phyloP scores from a whole-genome alignment of 2,329 filamentous ascomycete genomes.

The Cladophialophora immunda region DNA sequence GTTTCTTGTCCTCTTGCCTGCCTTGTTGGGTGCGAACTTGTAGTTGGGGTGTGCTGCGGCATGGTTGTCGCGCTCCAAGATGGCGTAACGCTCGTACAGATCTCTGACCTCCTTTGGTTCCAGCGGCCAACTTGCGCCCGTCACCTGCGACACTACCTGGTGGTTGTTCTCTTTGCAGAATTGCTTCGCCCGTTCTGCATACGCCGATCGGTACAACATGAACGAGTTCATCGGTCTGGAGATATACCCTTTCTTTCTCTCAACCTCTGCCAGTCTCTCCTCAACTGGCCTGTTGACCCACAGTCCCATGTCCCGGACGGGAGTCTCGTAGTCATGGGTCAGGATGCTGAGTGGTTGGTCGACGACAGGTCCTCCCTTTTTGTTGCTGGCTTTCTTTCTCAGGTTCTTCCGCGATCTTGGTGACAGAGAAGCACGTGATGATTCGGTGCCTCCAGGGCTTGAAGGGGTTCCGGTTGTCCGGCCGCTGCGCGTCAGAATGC shows the following conservation, averaged over 20 bases:
- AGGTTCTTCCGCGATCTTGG: conserved; percentile 45
- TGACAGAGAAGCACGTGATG: conserved; percentile 45
- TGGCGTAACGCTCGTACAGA: conserved; percentile 80
- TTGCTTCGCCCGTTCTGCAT: conserved; percentile 83
- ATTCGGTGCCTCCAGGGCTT: conserved; percentile 27
- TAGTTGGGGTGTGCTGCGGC: conserved; percentile 85
- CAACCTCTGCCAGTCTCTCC: conserved; percentile 72
- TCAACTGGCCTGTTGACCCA: conserved; percentile 79
- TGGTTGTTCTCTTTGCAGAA: conserved; percentile 89
- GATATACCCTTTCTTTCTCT: conserved; percentile 78
- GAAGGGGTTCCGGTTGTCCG: conserved; percentile 38
- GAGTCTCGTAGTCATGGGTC: conserved; percentile 69
- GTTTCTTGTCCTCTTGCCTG: conserved; percentile 57
- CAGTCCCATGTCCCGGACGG: conserved; percentile 77
- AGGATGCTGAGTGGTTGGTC: conserved; percentile 75
- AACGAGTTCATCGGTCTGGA: conserved; percentile 97
- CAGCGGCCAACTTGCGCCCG: conserved; percentile 83
- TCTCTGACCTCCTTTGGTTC: conserved; percentile 77
- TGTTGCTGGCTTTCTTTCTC: conserved; percentile 39
- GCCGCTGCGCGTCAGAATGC: conserved; percentile 39
- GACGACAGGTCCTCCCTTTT: conserved; percentile 49
- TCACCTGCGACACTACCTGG: conserved; percentile 88
- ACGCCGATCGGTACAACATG: conserved; percentile 95
- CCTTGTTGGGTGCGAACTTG: conserved; percentile 90
- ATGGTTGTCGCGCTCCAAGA: conserved; percentile 84